Base-by-base conservation (phyloP, 2,329 filamentous ascomycete genomes). In the Ploettnerulaceae sp. region DNA sequence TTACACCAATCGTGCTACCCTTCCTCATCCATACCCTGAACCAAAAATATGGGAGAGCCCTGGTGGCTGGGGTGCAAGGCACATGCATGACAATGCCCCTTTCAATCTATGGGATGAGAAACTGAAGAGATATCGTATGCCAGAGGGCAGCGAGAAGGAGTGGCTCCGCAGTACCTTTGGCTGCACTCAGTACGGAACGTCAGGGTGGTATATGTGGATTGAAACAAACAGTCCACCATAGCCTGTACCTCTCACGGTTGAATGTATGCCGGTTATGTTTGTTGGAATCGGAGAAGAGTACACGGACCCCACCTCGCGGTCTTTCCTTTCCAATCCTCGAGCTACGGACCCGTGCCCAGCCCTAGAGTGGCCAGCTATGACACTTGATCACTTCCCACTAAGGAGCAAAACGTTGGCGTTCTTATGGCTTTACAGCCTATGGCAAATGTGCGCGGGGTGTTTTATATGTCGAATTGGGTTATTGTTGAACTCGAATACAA, bases 101-200 rank as follows among this genome's bases (percentile, higher is more conserved):
- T 55, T 55, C 32, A 45, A 44, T 31, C 33, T 55, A 36, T 53
- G 50, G 47, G 47, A 49, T 35, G 40, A 40, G 17, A 24, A 42
- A 5, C 39, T 46, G 8, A 32, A 45, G 42, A 5, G 38, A 39
- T 55, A 46, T 42, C 47, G 47, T 14, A 7, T 29, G 41, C 44
- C 37, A 48, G 41, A 18, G 25, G 17, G 34, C 34, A 22, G 38
- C 22, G 50, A 55, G 45, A 33, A 36, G 17, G 5, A 26, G 29
- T 55, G 71, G 70, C 32, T 65, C 65, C 43, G 67, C 61, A 44
- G 72, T 62, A 53, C 74, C 66, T 45, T 71, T 68, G 42, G 69
- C 67, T 41, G 74, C 67, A 48, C 45, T 17, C n/a, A 37, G n/a
- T 8, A 52, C 39, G 47, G 32, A 40, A 22, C 22, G 33, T 48